Percentiles rank a stretch among this genome's conserved stretches.
Evolutionary conservation across 495 filamentous ascomycete genomes (phyloP).

Genomic region (Penicillium psychrofluorescens): DNA sequence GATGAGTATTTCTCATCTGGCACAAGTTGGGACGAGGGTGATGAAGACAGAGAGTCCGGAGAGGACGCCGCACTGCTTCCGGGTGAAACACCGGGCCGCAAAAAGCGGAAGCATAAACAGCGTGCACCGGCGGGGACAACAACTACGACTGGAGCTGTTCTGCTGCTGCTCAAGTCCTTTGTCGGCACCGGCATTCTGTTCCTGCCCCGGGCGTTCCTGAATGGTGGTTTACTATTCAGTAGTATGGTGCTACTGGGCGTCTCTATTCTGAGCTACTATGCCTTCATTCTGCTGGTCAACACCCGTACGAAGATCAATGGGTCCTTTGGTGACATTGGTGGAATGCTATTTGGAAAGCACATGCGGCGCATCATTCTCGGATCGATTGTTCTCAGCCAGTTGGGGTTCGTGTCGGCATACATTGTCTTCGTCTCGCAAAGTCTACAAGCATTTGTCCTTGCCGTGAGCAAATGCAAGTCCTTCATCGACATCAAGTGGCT

Average conservation of each 20-base stretch:
- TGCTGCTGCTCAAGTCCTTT: constrained; percentile 91
- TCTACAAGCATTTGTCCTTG: constrained; percentile 82
- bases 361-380: constrained; percentile 80
- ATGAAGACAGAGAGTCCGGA: constrained; percentile 63
- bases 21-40: constrained; percentile 42
- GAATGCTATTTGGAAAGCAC: constrained; percentile 80
- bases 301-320: constrained; percentile 76
- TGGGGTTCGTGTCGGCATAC: constrained; percentile 95
- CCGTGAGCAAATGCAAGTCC: constrained; percentile 73
- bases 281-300: constrained; percentile 86
- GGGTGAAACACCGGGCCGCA: constrained; percentile 53
- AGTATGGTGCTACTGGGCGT: constrained; percentile 80
- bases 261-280: constrained; percentile 84
- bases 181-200: constrained; percentile 98
- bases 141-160: constrained; percentile 61
- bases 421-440: constrained; percentile 97
- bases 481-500: constrained; percentile 79
- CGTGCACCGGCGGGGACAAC: constrained; percentile 65
- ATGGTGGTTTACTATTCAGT: constrained; percentile 96
- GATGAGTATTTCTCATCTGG: constrained; percentile 81
- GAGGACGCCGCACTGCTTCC: constrained; percentile 78
- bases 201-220: constrained; percentile 84
- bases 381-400: constrained; percentile 88
- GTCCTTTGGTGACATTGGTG: constrained; percentile 95
- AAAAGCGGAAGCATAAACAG: constrained; percentile 61